A percentile compares a stretch with the other conserved stretches of the same genome.
Evolutionary conservation across 345 rosid species (phyloP).

Genomic region (Euclidium syriacum): DNA sequence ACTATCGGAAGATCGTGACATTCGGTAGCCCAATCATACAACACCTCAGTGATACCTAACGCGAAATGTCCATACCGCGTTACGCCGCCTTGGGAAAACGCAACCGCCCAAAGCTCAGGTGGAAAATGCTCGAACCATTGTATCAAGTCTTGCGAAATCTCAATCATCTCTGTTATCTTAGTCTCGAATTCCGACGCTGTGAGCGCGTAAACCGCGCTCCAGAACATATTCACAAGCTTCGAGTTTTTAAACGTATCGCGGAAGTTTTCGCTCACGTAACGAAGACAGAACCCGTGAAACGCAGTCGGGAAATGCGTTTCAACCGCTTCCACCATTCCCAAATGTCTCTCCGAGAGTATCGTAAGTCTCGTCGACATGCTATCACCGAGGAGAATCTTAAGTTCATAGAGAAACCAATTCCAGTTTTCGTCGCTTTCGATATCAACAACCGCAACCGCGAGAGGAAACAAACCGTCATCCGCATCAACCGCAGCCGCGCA

Average conservation of each 20-base stretch:
- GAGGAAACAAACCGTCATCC: slow-evolving; percentile 73
- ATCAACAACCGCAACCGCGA: slow-evolving; percentile 89
- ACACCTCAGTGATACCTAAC: slow-evolving; percentile 71
- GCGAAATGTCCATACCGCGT: slow-evolving; percentile 84
- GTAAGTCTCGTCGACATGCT: slow-evolving; percentile 97
- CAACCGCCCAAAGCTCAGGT: slow-evolving; percentile 90
- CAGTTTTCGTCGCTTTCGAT: slow-evolving; percentile 83
- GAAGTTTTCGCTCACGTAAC: slow-evolving; percentile 80
- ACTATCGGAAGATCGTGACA: slow-evolving; percentile 93
- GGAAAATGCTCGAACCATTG: slow-evolving; percentile 75
- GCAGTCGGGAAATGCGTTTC: slow-evolving; percentile 95
- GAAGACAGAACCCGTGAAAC: slow-evolving; percentile 89
- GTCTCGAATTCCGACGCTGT: slow-evolving; percentile 76
- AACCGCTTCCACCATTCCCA: slow-evolving; percentile 86
- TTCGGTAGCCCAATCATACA: slow-evolving; percentile 91
- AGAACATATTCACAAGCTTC: slow-evolving; percentile 84
- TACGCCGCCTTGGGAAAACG: slow-evolving; percentile 90
- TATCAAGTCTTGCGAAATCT: slow-evolving; percentile 73
- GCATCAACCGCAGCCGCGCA: slow-evolving; percentile 98
- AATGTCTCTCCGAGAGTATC: slow-evolving; percentile 86
- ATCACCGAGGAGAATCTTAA: slow-evolving; percentile 92
- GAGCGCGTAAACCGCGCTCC: slow-evolving; percentile 95
- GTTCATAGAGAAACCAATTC: slow-evolving; percentile 97
- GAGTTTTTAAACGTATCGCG: slow-evolving; percentile 93
- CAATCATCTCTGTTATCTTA: slow-evolving; percentile 83